phyloP scores from a whole-genome alignment of 176 grass and related monocot genomes.

The Cocos nucifera region DNA sequence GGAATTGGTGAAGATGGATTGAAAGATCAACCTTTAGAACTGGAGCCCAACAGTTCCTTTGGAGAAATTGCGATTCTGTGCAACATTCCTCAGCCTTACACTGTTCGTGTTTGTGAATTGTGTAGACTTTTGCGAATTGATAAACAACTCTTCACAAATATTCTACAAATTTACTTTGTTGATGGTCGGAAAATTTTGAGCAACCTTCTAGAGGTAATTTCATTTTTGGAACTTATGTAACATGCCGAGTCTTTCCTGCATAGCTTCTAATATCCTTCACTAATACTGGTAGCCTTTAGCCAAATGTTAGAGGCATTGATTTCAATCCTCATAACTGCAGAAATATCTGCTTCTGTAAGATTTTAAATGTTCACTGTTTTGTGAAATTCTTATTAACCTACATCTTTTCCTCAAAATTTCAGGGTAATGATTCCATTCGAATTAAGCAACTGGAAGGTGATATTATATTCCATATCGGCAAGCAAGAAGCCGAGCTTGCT shows the following conservation, averaged over 20 bases:
- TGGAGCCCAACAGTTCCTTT: slow-evolving; percentile 54
- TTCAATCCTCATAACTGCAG: no score
- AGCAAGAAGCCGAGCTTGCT: slow-evolving; percentile 84
- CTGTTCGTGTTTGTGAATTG: slow-evolving; percentile 68
- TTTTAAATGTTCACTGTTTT: no score
- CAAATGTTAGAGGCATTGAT: no score
- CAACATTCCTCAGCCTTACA: slow-evolving; percentile 87
- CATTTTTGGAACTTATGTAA: no score
- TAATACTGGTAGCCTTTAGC: no score
- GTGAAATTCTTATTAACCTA: no score
- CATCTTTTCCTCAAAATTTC: no score
- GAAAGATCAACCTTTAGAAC: slow-evolving; percentile 40
- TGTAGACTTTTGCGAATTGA: slow-evolving; percentile 68
- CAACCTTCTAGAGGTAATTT: slow-evolving; percentile 71
- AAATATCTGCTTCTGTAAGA: no score
- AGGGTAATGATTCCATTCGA: slow-evolving; percentile 54
- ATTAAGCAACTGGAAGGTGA: slow-evolving; percentile 80
- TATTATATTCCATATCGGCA: slow-evolving; percentile 83
- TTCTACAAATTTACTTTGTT: slow-evolving; percentile 85
- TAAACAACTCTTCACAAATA: slow-evolving; percentile 80
- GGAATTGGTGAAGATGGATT: slow-evolving; percentile 66
- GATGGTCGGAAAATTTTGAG: slow-evolving; percentile 70
- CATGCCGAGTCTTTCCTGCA: no score
- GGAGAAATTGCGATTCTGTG: slow-evolving; percentile 85
- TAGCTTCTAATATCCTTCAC: no score